Base-by-base conservation (phyloP, 163 green algal genomes). In the Smithsoniella earleae region DNA sequence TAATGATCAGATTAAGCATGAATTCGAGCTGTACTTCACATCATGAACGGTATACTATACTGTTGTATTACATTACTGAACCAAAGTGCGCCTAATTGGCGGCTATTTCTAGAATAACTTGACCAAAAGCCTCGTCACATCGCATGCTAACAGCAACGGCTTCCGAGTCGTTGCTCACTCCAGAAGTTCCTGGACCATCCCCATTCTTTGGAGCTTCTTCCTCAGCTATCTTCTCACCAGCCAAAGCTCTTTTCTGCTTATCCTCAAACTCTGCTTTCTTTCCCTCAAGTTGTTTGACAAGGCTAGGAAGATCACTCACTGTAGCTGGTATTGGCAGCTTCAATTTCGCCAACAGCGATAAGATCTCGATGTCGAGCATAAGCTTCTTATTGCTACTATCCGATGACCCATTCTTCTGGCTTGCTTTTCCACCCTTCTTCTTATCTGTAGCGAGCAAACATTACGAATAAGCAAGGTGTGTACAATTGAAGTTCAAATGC, bases 321-420 rank as follows among this genome's bases (percentile, higher is more conserved):
- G 58, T 38, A 4, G 16, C 34, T 34, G 58, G 58, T 31, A 69
- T 31, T 5, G 58, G 58, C 58, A 69, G 58, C n/a, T 34, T 30
- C n/a, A 69, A 25, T 31, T 69, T 69, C 6, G 30, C 25, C 5
- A 69, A 13, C n/a, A 69, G 18, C 22, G 27, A 25, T 4, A 69
- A 33, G 31, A 33, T 69, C 58, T 69, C 58, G 30, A 69, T 69
- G 58, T 69, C 58, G n/a, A n/a, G n/a, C n/a, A n/a, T n/a, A n/a
- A n/a, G n/a, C n/a, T n/a, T n/a, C n/a, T n/a, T n/a, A n/a, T n/a
- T n/a, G n/a, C n/a, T n/a, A n/a, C n/a, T n/a, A n/a, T n/a, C n/a
- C n/a, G n/a, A n/a, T n/a, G n/a, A n/a, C n/a, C n/a, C n/a, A n/a
- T 30, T 13, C 25, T 69, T 69, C n/a, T 34, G 31, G n/a, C n/a